Base-by-base conservation (phyloP, 164 flowering plant species). In the Piper betle region DNA sequence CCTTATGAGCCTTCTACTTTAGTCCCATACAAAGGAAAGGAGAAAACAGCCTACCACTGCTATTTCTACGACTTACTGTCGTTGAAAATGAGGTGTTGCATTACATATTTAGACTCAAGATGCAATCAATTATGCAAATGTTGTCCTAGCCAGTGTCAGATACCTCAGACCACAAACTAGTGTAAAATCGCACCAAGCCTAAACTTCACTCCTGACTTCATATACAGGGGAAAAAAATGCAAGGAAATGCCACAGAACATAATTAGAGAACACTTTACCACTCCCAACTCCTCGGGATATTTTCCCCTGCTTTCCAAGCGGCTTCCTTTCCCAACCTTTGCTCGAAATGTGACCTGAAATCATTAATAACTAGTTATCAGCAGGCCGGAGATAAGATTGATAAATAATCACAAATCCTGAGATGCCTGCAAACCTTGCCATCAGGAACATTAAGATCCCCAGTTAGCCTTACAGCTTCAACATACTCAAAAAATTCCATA, bases 381-480 rank as follows among this genome's bases (percentile, higher is more conserved):
- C 15, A 46, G 50, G 6, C 12, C 50, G 5, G 15, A 46, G 15
- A 10, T 11, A 42, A 0, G 7, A 43, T 19, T 20, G 43, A 20
- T 8, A 6, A 12, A 12, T 46, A 50, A 38, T 10, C 7, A 20
- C 46, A 55, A 59, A 6, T 61, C 73, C 13, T 33, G n/a, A 71
- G 39, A 38, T 60, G 53, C 41, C n/a, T 62, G 63, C 40, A 58
- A 9, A 86, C 98, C 97, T 93, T 78, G 71, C 98, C 98, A 72
- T 94, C 96, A 73, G 98, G 98, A 70, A 93, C 89, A 81, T 83
- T 86, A 6, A 89, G 80, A 72, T 93, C 96, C 39, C 98, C 99
- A 37, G 99, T 93, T 53, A 93, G 77, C 81, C 86, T 93, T 61
- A 90, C 85, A 52, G 97, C 99, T 72, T 93, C 99, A 58, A 90